These are phyloP conservation scores for Fusarium setosum DNA, from an alignment of 2,329 filamentous ascomycete genomes.

Conservation along the genomic window DNA sequence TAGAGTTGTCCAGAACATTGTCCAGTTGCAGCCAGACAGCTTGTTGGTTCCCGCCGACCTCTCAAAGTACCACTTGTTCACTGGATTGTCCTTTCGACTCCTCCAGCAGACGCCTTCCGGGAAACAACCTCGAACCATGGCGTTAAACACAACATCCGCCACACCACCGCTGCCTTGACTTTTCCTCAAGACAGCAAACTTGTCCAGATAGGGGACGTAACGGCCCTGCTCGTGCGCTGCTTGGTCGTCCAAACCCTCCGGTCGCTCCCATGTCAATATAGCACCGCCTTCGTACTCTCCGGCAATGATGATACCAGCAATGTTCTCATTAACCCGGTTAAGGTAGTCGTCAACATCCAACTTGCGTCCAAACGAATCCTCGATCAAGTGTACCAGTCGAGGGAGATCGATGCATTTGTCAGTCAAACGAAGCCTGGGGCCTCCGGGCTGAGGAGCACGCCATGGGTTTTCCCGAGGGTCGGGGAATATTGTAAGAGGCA, in stretches of 20 bases:
- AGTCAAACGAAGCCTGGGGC: slow-evolving; percentile 74
- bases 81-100: slow-evolving; percentile 88
- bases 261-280: slow-evolving; percentile 92
- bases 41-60: slow-evolving; percentile 86
- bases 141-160: slow-evolving; percentile 95
- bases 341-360: slow-evolving; percentile 89
- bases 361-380: slow-evolving; percentile 90
- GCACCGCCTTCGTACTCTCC: slow-evolving; percentile 97
- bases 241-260: slow-evolving; percentile 68
- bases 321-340: slow-evolving; percentile 78
- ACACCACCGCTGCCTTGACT: slow-evolving; percentile 92
- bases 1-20: slow-evolving; percentile 97
- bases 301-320: slow-evolving; percentile 93
- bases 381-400: slow-evolving; percentile 86
- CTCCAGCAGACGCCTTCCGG: slow-evolving; percentile 92
- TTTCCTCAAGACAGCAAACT: slow-evolving; percentile 91
- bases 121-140: slow-evolving; percentile 92
- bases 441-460: slow-evolving; percentile 71
- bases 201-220: slow-evolving; percentile 93
- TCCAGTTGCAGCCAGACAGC: slow-evolving; percentile 86
- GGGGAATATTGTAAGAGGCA: slow-evolving; percentile 87
- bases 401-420: slow-evolving; percentile 86
- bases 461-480: slow-evolving; percentile 77
- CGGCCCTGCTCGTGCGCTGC: slow-evolving; percentile 66
- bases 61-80: slow-evolving; percentile 99